Conservation (phyloP, 2,329 filamentous ascomycete species). For the Diaporthe ampelina region DNA sequence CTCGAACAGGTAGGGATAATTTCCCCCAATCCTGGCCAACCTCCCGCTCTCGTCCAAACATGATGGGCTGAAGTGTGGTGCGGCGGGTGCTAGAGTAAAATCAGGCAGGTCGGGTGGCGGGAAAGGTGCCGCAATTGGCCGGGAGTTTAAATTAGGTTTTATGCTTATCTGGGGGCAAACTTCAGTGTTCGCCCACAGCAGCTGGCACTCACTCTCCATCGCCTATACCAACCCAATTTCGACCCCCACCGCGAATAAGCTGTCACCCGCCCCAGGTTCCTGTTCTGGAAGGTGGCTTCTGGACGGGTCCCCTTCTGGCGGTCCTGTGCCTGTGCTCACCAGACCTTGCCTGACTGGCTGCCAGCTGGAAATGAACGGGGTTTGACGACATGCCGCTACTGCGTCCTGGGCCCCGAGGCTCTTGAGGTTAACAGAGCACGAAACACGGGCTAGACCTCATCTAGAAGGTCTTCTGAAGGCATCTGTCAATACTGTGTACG, state of each 20-base stretch:
- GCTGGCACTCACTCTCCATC: not conserved
- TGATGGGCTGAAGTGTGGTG: not conserved
- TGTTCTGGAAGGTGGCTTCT: slow-evolving; percentile 27
- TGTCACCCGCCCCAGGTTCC: slow-evolving; percentile 9
- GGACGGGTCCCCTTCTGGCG: slow-evolving; percentile 18
- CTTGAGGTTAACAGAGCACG: not conserved
- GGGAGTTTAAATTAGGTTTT: slow-evolving; percentile 31
- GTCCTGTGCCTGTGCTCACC: not conserved
- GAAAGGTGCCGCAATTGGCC: slow-evolving; percentile 23
- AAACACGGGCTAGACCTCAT: slow-evolving; percentile 14
- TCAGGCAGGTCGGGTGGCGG: slow-evolving; percentile 15
- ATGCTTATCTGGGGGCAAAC: slow-evolving; percentile 28
- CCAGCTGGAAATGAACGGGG: slow-evolving; percentile 20
- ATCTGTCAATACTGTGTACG: not conserved
- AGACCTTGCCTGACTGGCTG: not conserved
- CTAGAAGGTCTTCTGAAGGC: not conserved
- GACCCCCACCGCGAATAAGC: not conserved
- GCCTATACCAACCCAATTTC: not conserved
- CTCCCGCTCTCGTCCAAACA: not conserved
- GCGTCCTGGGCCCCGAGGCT: not conserved
- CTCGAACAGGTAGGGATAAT: not conserved
- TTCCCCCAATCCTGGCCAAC: not conserved
- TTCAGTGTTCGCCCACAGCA: not conserved
- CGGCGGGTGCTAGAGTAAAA: not conserved
- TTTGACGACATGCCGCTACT: not conserved